Percentiles rank a stretch among this genome's conserved stretches.
These are phyloP conservation scores for Crithidia thermophila DNA, from an alignment of 208 protist genomes.

Conservation along the genomic window DNA sequence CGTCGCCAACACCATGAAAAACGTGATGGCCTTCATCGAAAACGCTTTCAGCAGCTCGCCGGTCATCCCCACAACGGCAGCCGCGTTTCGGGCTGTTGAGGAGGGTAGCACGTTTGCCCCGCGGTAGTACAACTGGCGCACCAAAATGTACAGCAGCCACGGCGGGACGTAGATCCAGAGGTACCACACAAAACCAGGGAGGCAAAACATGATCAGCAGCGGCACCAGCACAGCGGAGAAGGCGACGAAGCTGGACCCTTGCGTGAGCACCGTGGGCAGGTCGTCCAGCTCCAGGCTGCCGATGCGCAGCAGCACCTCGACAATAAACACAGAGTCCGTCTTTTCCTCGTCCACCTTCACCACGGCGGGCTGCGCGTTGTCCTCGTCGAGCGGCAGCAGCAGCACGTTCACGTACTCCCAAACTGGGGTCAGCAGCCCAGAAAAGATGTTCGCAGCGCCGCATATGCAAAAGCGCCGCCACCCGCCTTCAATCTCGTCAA, in stretches of 20 bases:
- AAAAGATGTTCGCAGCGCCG: conserved; percentile 58
- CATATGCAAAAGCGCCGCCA: conserved; percentile 65
- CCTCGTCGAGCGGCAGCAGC: conserved; percentile 44
- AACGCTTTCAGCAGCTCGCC: conserved; percentile 47
- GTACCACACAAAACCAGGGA: conserved; percentile 34
- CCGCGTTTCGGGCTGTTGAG: conserved; percentile 11
- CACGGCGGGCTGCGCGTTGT: conserved; percentile 8
- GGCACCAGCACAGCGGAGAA: conserved; percentile 58
- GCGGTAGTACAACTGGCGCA: conserved; percentile 55
- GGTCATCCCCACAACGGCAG: conserved; percentile 28
- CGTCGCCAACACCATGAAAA: conserved; percentile 54
- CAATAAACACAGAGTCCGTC: conserved; percentile 54
- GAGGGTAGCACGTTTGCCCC: conserved; percentile 11
- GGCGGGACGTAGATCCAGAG: conserved; percentile 41
- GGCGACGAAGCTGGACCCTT: conserved; percentile 59
- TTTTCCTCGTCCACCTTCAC: conserved; percentile 49
- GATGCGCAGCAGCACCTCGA: conserved; percentile 58
- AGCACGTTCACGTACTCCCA: conserved; percentile 49
- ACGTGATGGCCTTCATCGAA: conserved; percentile 47
- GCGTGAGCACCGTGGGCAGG: conserved; percentile 60
- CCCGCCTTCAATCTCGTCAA: conserved; percentile 42
- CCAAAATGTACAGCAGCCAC: conserved; percentile 32
- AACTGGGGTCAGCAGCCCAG: conserved; percentile 51
- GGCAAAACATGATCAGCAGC: conserved; percentile 42
- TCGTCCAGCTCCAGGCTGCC: conserved; percentile 50